phyloP scores from a whole-genome alignment of 2,329 filamentous ascomycete genomes.

The Paecilomyces niveus region DNA sequence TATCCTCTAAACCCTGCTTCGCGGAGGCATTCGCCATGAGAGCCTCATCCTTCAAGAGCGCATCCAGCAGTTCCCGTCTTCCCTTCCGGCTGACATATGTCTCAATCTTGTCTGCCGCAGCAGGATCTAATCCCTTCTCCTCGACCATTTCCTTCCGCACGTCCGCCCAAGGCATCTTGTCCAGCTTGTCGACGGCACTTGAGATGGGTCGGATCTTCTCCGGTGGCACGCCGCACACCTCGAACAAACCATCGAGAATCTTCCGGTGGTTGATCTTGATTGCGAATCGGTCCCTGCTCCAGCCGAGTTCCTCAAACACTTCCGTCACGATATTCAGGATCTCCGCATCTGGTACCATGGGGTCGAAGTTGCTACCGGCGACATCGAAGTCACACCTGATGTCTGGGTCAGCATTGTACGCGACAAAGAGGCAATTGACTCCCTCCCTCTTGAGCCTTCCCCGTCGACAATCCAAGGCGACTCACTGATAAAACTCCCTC shows the following conservation, averaged over 20 bases:
- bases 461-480: neutral
- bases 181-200: constrained; percentile 90
- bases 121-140: constrained; percentile 72
- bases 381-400: constrained; percentile 83
- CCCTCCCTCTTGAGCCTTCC: neutral
- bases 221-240: constrained; percentile 78
- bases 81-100: constrained; percentile 75
- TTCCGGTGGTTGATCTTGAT: constrained; percentile 96
- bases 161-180: constrained; percentile 85
- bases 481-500: constrained; percentile 81
- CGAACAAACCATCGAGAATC: constrained; percentile 86
- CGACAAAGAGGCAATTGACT: neutral
- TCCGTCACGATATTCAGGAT: constrained; percentile 77
- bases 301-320: constrained; percentile 74
- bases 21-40: constrained; percentile 66
- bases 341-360: constrained; percentile 90
- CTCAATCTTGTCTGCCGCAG: constrained; percentile 80
- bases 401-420: neutral
- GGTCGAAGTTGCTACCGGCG: constrained; percentile 69
- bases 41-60: constrained; percentile 59
- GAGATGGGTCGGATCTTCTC: constrained; percentile 86
- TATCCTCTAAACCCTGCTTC: constrained; percentile 72
- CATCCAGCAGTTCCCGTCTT: constrained; percentile 63
- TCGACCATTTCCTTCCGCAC: constrained; percentile 90
- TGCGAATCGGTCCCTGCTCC: constrained; percentile 61